Evolutionary conservation across 768 basidiomycete genomes (phyloP).

Genomic region (Tricholoma matsutake): DNA sequence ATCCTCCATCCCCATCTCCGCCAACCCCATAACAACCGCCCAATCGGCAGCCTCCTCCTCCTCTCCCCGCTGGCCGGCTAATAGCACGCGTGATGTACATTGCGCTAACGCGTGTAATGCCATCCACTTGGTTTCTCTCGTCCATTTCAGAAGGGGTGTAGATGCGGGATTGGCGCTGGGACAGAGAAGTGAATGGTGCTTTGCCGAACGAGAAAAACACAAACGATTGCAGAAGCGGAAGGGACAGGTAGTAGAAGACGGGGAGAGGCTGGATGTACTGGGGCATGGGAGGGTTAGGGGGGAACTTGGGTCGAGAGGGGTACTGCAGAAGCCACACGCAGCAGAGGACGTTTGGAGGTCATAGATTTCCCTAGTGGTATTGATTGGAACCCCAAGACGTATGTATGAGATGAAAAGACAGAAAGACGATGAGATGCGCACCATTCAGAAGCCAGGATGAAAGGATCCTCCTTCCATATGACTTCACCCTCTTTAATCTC

Average conservation of each 20-base stretch:
- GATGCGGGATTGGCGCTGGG: slow-evolving; percentile 70
- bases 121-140: slow-evolving; percentile 65
- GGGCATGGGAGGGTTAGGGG: slow-evolving; percentile 53
- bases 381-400: background rate
- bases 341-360: slow-evolving; percentile 56
- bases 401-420: background rate
- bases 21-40: slow-evolving; percentile 57
- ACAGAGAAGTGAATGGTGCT: slow-evolving; percentile 71
- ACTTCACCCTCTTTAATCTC: slow-evolving; percentile 68
- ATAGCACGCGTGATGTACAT: slow-evolving; percentile 60
- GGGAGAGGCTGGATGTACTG: slow-evolving; percentile 29
- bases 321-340: slow-evolving; percentile 76
- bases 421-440: slow-evolving; percentile 25
- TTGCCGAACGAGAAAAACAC: slow-evolving; percentile 63
- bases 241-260: slow-evolving; percentile 44
- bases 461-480: slow-evolving; percentile 86
- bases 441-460: slow-evolving; percentile 80
- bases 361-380: slow-evolving; percentile 63
- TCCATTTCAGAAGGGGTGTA: slow-evolving; percentile 55
- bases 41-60: slow-evolving; percentile 43
- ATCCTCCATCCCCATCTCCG: slow-evolving; percentile 76
- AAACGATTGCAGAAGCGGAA: slow-evolving; percentile 79
- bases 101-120: slow-evolving; percentile 71
- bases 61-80: slow-evolving; percentile 48
- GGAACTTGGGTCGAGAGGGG: slow-evolving; percentile 47